Base-by-base conservation (phyloP, 73 alveolate species). In the Tetrahymena malaccensis region DNA sequence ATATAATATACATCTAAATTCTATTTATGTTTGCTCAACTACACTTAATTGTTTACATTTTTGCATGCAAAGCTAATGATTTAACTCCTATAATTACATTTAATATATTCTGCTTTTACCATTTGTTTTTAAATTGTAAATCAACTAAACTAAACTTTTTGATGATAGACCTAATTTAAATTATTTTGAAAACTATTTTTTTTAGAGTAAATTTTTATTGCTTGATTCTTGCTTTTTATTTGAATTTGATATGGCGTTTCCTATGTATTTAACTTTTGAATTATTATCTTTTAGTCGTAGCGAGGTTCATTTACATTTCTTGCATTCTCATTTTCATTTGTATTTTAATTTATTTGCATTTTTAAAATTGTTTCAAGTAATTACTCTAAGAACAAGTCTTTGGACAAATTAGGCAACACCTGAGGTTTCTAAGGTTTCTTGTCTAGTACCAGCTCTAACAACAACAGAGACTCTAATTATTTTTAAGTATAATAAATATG, bases 391-490 rank as follows among this genome's bases (percentile, higher is more conserved):
- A 25, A 89, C 84, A 84, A 96, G 96, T 95, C 96, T 95, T 93
- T 97, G 97, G 38, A 97, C 96, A 85, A 97, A 95, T 94, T 96
- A 85, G 93, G 99, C 97, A 27, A 95, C 95, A 38, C 99, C 99
- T 0, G 96, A 83, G 56, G 97, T 94, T 83, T 95, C 97, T 40
- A 97, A 84, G n/a, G 98, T 96, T 95, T 98, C 98, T 95, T 97
- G 96, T 94, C 98, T 96, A 35, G 99, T 96, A 57, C 99, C 99
- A 93, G 99, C 99, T 11, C 96, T 97, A 11, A 97, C 96, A 84
- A 84, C 94, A 33, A 95, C 97, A 27, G 97, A 97, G 84, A 97
- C 98, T 8, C 98, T 97, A 85, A 97, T 40, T 96, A 43, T 95
- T 83, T 50, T 84, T 13, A 83, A 34, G 3, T 7, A 17, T 27